Evolutionary conservation across 768 basidiomycete species (phyloP).

Genomic region (Phylloporus scabripes): DNA sequence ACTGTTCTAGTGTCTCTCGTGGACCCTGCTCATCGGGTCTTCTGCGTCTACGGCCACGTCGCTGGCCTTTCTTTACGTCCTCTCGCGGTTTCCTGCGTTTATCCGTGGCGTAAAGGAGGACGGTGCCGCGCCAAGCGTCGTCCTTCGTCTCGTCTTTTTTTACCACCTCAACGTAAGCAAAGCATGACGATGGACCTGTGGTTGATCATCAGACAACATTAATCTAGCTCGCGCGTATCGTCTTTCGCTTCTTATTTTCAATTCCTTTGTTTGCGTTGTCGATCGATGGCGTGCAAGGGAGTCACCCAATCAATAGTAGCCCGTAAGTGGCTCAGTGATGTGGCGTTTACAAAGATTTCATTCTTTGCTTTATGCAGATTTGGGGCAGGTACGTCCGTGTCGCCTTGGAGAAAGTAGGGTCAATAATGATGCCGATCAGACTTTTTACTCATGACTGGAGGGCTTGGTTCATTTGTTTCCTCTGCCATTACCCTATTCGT

Average conservation of each 20-base stretch:
- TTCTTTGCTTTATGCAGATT: conserved; percentile 37
- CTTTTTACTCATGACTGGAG: conserved; percentile 64
- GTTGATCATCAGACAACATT: background rate
- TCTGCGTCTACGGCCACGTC: conserved; percentile 63
- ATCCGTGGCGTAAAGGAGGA: conserved; percentile 64
- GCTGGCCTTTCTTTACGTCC: conserved; percentile 64
- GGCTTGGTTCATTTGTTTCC: conserved; percentile 71
- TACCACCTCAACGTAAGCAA: conserved; percentile 69
- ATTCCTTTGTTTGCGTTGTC: conserved; percentile 63
- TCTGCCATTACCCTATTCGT: conserved; percentile 78
- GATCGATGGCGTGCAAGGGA: conserved; percentile 53
- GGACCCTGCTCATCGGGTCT: conserved; percentile 72
- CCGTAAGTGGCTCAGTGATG: conserved; percentile 41
- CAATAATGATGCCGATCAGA: conserved; percentile 35
- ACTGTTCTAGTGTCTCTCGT: conserved; percentile 53
- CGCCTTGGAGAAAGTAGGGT: background rate
- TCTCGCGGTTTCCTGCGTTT: conserved; percentile 65
- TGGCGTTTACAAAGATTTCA: background rate
- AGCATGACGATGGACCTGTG: background rate
- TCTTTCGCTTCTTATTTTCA: conserved; percentile 72
- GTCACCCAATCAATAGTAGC: conserved; percentile 46
- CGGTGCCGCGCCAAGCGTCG: conserved; percentile 69
- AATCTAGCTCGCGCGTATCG: conserved; percentile 57
- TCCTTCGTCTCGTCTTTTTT: conserved; percentile 68
- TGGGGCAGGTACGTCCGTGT: conserved; percentile 45